Evolutionary conservation across 2,329 filamentous ascomycete genomes (phyloP).

Genomic region (Fusarium sp.): DNA sequence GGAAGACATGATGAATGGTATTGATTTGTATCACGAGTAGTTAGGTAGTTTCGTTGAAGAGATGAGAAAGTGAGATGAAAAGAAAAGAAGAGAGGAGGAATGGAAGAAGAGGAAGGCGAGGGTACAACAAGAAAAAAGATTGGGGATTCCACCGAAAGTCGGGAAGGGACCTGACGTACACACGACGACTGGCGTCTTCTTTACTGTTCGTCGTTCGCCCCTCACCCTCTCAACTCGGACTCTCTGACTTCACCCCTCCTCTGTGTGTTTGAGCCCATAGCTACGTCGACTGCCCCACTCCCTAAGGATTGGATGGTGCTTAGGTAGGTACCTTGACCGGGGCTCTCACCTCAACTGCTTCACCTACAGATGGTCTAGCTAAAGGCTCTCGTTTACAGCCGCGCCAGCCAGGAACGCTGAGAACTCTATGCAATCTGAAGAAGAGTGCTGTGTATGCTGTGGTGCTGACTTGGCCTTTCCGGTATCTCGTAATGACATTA

Average conservation of each 20-base stretch:
- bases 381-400: constrained; percentile 23
- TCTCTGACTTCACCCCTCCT: constrained; percentile 28
- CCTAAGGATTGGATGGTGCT: background rate
- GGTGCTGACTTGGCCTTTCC: background rate
- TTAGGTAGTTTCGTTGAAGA: constrained; percentile 19
- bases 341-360: constrained; percentile 29
- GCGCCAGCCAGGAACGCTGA: constrained; percentile 29
- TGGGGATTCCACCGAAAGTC: constrained; percentile 32
- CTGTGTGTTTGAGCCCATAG: constrained; percentile 5
- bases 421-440: background rate
- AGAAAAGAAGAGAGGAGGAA: constrained; percentile 5
- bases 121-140: constrained; percentile 30
- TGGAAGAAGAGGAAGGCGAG: constrained; percentile 12
- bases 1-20: constrained; percentile 71
- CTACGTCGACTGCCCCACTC: constrained; percentile 19
- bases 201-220: constrained; percentile 26
- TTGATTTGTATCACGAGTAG: constrained; percentile 18
- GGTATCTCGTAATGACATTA: background rate
- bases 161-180: constrained; percentile 39
- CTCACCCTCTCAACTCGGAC: constrained; percentile 4
- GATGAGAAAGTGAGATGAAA: constrained; percentile 23
- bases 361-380: constrained; percentile 7
- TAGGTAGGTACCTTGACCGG: constrained; percentile 13
- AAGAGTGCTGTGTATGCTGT: background rate
- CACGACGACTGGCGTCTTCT: constrained; percentile 29